Evolutionary conservation across 352 stramenopile species (phyloP), one percentile per base, ranked within the genome.

Genomic region (Phytophthora sojae): DNA sequence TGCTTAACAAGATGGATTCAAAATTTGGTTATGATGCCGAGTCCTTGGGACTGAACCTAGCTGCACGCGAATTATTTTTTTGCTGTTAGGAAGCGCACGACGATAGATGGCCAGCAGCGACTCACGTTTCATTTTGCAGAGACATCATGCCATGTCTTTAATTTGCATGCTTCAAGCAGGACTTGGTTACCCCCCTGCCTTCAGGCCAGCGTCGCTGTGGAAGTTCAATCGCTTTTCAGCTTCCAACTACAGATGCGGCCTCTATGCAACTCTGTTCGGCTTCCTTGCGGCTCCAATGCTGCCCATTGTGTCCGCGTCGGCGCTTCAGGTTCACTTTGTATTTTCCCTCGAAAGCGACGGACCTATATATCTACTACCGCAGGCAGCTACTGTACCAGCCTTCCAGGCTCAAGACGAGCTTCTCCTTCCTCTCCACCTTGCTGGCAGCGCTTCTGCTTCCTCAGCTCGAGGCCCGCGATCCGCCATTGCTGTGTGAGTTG

Each of bases 261-360:
- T 21, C n/a, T 21, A 21, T 21, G 21, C 21, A 21, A 21, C 21
- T 47, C 14, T 6, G 39, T 47, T 47, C 39, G 39, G 39, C 39
- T 47, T 47, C 19, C 39, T 14, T 47, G 39, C 19, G 26, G 26
- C 26, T 6, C 6, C 14, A 47, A 12, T 12, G 12, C 1, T 7
- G 39, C 14, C 3, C 39, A 47, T 47, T 47, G 12, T 14, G 11
- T 47, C 12, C 8, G 35, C 35, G 35, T 42, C 11, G 42, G 26
- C 21, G 42, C 42, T 26, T 37, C 21, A 14, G 23, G 23, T 11
- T 56, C 50, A 56, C 11, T 56, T 35, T 56, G 35, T 25, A 56
- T 56, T 37, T 56, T 25, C 50, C 50, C 50, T 56, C 50, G 23
- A 15, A 56, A 56, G 50, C 50, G 50, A 56, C 23, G 25, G 23